Conservation (phyloP, 345 rosid genomes). For the Syzygium aqueum region DNA sequence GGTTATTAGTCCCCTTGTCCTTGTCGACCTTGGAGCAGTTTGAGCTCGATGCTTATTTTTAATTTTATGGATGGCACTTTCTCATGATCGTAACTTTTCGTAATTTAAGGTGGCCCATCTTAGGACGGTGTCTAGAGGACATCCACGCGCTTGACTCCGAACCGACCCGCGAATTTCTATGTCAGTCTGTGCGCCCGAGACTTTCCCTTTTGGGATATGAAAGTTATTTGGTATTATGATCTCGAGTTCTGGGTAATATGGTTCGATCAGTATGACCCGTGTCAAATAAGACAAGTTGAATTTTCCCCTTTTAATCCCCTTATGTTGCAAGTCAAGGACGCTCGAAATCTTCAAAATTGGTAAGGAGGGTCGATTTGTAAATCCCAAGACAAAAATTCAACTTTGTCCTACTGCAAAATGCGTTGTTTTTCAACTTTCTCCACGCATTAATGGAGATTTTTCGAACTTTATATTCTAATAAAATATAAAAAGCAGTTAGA, state of each 20-base stretch:
- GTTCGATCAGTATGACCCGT: neutral
- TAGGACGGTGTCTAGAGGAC: neutral
- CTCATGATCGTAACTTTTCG: neutral
- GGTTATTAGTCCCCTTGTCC: neutral
- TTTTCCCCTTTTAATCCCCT: neutral
- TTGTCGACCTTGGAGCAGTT: neutral
- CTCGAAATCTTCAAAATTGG: too few species aligned
- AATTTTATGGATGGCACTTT: neutral
- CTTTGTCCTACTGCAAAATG: neutral
- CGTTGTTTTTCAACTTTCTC: neutral
- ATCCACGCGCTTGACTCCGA: too few species aligned
- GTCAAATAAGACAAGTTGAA: neutral
- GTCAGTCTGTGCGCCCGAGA: too few species aligned
- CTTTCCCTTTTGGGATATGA: neutral
- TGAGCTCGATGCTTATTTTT: neutral
- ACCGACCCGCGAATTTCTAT: too few species aligned
- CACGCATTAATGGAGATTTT: neutral
- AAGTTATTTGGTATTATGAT: neutral
- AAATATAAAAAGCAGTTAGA: neutral
- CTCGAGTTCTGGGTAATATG: neutral
- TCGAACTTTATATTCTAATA: neutral
- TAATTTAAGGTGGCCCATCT: neutral
- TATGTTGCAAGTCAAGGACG: neutral
- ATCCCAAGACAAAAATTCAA: too few species aligned
- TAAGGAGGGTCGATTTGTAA: too few species aligned